phyloP scores from a whole-genome alignment of 208 protist species.

The Wallacemonas sp. region DNA sequence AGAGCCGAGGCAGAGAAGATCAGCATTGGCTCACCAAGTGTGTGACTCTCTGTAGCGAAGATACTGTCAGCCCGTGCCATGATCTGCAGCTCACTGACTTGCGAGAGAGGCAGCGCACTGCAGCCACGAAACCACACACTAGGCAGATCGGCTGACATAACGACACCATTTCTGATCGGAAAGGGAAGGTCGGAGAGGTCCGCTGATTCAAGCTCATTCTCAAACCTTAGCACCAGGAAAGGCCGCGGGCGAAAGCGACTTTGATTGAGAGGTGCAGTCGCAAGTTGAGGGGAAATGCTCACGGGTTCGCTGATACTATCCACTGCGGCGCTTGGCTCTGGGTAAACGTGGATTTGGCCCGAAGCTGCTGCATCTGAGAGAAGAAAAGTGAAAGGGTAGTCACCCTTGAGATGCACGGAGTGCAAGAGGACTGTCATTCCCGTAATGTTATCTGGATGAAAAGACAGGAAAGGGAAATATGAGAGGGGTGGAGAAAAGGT shows the following conservation, averaged over 20 bases:
- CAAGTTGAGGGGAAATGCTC: background rate
- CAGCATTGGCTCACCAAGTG: background rate
- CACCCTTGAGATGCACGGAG: background rate
- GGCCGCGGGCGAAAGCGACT: background rate
- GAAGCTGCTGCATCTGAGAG: background rate
- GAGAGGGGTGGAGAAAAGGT: background rate
- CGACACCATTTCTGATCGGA: background rate
- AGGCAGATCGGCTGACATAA: background rate
- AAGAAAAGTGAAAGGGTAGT: background rate
- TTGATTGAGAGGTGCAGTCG: background rate
- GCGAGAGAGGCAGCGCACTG: background rate
- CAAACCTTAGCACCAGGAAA: background rate
- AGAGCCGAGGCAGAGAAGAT: conserved; percentile 6
- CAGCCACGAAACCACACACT: background rate
- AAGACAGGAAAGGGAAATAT: background rate
- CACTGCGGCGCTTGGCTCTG: background rate
- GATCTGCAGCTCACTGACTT: background rate
- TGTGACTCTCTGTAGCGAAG: background rate
- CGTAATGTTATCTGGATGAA: background rate
- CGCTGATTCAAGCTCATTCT: background rate
- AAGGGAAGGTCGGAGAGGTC: background rate
- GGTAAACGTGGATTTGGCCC: background rate
- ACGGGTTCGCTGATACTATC: too few relatives aligned
- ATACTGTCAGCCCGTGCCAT: background rate
- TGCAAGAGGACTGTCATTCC: background rate